Base-by-base conservation (phyloP, 768 basidiomycete species). In the Tylopilus sp. region DNA sequence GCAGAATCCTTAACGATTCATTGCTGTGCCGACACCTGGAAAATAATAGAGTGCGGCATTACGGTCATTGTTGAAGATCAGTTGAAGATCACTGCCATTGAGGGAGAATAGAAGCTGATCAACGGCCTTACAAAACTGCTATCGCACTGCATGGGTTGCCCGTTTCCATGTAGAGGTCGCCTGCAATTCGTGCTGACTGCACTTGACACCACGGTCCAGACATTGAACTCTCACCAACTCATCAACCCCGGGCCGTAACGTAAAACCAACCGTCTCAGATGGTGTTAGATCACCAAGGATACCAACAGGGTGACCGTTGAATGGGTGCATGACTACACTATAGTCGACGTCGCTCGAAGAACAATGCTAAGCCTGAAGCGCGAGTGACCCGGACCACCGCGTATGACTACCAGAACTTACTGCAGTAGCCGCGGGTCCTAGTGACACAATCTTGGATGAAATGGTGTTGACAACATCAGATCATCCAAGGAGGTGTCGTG, bases 21-120 rank as follows among this genome's bases (percentile, higher is more conserved):
- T 41, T 42, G 21, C 45, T 45, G 26, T 41, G 46, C 10, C 14
- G 19, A 45, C 63, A 55, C 52, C 54, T 61, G 54, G 42, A 5
- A 46, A 33, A n/a, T 25, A 7, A 3, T 22, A n/a, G 21, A 25
- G 42, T 60, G 59, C 57, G 57, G 57, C 63, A 59, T 47, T 13
- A 40, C 11, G 24, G 37, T 48, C 41, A 29, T 19, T 9, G 43
- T 30, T 52, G 62, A 64, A 66, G 56, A 65, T 66, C 64, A 56
- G 54, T 65, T 56, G 64, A 63, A 62, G 64, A 66, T 66, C 66
- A 56, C 57, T 67, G 36, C 60, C 48, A 44, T 58, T 45, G 64
- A 48, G 51, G 51, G 64, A 37, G 53, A 61, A 61, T 50, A 49
- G 63, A 67, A 65, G 60, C n/a, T 38, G 52, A 67, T 65, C 57